Evolutionary conservation across 768 basidiomycete genomes (phyloP).

Genomic region (Amanita fuliginea): DNA sequence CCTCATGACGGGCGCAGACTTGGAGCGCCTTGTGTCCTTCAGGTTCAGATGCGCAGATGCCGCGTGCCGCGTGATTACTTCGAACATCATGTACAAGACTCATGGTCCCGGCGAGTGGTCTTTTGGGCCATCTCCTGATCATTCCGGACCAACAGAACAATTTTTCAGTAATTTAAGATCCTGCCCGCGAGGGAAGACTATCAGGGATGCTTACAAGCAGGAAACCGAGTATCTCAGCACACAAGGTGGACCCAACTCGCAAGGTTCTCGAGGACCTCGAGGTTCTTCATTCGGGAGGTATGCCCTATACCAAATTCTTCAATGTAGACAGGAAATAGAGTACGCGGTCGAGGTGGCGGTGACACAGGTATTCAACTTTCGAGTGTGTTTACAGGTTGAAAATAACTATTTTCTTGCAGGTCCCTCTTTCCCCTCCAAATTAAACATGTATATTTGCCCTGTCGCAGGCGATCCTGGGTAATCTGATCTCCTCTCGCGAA

Average conservation of each 20-base stretch:
- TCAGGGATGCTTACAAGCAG: neutral
- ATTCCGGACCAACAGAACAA: neutral
- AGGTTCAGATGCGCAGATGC: slow-evolving; percentile 2
- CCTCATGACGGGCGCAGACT: neutral
- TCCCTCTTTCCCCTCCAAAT: neutral
- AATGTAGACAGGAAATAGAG: neutral
- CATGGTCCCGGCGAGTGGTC: neutral
- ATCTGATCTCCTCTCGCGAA: no score
- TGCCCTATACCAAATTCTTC: neutral
- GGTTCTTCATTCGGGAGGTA: no score
- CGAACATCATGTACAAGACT: neutral
- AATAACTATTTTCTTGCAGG: neutral
- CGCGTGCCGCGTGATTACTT: neutral
- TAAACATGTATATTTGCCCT: no score
- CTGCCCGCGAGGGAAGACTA: neutral
- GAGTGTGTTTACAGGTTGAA: no score
- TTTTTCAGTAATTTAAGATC: neutral
- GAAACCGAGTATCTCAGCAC: neutral
- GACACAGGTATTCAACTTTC: neutral
- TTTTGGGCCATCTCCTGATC: no score
- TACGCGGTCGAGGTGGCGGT: neutral
- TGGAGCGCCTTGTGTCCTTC: neutral
- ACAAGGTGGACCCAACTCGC: neutral
- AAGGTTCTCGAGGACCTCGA: neutral
- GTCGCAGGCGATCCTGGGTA: no score